Percentiles rank a stretch among this genome's conserved stretches.
phyloP scores from a whole-genome alignment of 2,329 filamentous ascomycete genomes.

The Hypoxylon sp. region DNA sequence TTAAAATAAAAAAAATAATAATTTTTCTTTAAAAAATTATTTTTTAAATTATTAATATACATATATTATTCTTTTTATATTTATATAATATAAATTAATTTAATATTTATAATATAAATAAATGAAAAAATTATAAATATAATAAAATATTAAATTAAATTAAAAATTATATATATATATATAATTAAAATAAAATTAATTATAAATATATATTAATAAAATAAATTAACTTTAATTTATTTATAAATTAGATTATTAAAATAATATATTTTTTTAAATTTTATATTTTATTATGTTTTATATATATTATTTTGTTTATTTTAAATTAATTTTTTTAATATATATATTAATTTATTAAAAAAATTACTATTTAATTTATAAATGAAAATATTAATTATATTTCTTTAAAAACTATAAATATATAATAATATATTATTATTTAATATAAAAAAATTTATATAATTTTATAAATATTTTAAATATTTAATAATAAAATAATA shows the following conservation, averaged over 20 bases:
- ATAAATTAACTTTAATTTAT: too few species aligned
- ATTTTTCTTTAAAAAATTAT: too few species aligned
- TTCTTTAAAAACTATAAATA: neutral
- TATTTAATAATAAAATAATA: neutral
- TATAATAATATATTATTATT: neutral
- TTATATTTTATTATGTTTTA: neutral
- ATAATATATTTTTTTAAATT: too few species aligned
- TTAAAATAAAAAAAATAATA: too few species aligned
- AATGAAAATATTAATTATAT: neutral
- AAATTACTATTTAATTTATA: neutral
- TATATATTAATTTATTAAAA: neutral
- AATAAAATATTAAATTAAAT: neutral
- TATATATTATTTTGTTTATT: neutral
- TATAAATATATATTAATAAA: neutral
- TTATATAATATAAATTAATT: too few species aligned
- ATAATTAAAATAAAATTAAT: neutral
- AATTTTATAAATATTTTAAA: neutral
- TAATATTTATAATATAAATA: too few species aligned
- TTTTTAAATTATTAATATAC: too few species aligned
- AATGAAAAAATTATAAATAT: too few species aligned
- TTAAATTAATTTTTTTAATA: neutral
- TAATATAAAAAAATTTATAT: neutral
- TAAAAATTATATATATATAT: too few species aligned
- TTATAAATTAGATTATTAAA: neutral
- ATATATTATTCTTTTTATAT: too few species aligned